Conservation (phyloP, 768 basidiomycete genomes). For the Hygrophorus pudorinus region DNA sequence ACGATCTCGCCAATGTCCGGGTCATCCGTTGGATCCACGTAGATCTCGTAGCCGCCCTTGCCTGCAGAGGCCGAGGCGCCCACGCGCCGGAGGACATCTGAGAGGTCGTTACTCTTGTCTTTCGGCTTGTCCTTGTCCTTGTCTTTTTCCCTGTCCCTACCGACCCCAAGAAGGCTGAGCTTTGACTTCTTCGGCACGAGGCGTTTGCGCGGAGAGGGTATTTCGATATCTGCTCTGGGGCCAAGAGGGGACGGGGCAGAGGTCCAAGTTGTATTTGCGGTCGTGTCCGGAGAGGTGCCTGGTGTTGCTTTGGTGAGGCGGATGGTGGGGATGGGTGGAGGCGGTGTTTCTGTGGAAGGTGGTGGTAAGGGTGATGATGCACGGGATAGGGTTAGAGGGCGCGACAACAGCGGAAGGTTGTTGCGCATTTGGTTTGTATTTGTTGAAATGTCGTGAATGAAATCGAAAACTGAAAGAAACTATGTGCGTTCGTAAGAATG, state of each 20-base stretch:
- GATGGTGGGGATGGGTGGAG: slow-evolving; percentile 44
- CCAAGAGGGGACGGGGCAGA: slow-evolving; percentile 23
- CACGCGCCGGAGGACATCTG: slow-evolving; percentile 49
- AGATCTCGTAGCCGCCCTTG: slow-evolving; percentile 57
- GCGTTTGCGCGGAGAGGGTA: slow-evolving; percentile 24
- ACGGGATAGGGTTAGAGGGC: slow-evolving; percentile 8
- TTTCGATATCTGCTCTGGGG: not conserved
- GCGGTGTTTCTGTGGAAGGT: slow-evolving; percentile 18
- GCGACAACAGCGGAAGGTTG: slow-evolving; percentile 10
- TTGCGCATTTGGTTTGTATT: slow-evolving; percentile 9
- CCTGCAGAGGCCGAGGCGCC: slow-evolving; percentile 22
- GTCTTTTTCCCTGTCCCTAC: slow-evolving; percentile 9
- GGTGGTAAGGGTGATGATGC: slow-evolving; percentile 8
- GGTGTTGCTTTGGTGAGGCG: slow-evolving; percentile 63
- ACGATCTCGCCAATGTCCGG: slow-evolving; percentile 61
- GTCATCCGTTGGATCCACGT: slow-evolving; percentile 55
- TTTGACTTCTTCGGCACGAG: slow-evolving; percentile 72
- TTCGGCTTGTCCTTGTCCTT: slow-evolving; percentile 24
- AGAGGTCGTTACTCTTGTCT: slow-evolving; percentile 32
- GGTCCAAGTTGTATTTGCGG: slow-evolving; percentile 25
- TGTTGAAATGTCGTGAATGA: slow-evolving; percentile 6
- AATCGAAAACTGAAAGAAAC: slow-evolving; percentile 6
- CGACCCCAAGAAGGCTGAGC: slow-evolving; percentile 31
- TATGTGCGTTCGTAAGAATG: slow-evolving; percentile 3
- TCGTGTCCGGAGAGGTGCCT: slow-evolving; percentile 29